These are phyloP conservation scores for Kodamaea alishanica DNA, from an alignment of 1,139 yeast genomes.

Conservation along the genomic window DNA sequence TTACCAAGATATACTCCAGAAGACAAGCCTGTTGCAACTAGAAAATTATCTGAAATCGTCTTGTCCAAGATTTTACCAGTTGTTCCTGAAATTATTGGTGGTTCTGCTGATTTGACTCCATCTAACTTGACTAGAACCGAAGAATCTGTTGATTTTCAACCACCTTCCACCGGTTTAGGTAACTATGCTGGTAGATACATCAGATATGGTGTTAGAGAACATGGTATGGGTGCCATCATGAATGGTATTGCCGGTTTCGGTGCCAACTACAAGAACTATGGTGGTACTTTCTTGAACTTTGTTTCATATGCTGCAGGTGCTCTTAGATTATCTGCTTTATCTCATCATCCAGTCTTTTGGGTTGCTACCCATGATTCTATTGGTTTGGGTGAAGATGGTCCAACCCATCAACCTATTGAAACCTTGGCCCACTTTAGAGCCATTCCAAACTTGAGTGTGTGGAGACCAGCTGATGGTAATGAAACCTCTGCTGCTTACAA, in stretches of 20 bases:
- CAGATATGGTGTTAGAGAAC: constrained; percentile 99
- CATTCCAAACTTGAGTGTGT: constrained; percentile 86
- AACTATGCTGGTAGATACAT: constrained; percentile 89
- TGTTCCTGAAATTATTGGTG: constrained; percentile 92
- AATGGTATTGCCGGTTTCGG: constrained; percentile 98
- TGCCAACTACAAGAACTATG: constrained; percentile 86
- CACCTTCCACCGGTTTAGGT: constrained; percentile 78
- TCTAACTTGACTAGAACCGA: constrained; percentile 93
- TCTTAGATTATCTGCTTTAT: constrained; percentile 88
- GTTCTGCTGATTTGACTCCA: constrained; percentile 98
- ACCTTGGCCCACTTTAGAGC: constrained; percentile 98
- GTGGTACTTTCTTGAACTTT: constrained; percentile 98
- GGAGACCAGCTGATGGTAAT: constrained; percentile 99
- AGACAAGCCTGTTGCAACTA: constrained; percentile 87
- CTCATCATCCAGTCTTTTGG: constrained; percentile 93
- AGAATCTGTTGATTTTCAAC: constrained; percentile 90
- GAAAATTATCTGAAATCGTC: constrained; percentile 89
- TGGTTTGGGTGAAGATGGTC: constrained; percentile 99
- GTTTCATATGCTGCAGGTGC: constrained; percentile 99
- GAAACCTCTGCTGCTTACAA: constrained; percentile 97
- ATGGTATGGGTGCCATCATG: constrained; percentile 99
- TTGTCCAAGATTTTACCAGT: constrained; percentile 59
- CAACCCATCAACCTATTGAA: constrained; percentile 99
- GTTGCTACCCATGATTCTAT: constrained; percentile 99
- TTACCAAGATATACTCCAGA: constrained; percentile 77